Base-by-base conservation (phyloP, 768 basidiomycete genomes). In the Gymnopilus junonius region DNA sequence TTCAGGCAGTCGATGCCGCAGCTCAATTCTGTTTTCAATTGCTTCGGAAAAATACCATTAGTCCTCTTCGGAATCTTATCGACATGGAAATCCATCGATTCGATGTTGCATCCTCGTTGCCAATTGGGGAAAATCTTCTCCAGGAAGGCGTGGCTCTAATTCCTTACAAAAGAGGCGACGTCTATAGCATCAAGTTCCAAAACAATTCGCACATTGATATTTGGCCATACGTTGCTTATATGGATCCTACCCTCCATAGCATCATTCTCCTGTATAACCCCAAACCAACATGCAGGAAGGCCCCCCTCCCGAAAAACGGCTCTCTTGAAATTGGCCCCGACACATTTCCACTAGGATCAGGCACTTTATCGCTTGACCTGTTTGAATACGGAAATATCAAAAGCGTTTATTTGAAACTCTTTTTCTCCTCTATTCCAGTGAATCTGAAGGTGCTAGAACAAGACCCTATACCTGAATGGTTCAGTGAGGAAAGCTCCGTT, bases 211-310 rank as follows among this genome's bases (percentile, higher is more conserved):
- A 81, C 65, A 65, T 72, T 59, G 82, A 85, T 69, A 79, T 89
- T 29, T 89, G 87, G 87, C 86, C 87, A 32, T 87, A 86, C 69
- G 77, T 89, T 34, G 80, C 81, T 1, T 87, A 84, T 69, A 84
- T 89, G 84, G 85, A 88, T 67, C 81, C 85, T 2, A 81, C 79
- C 58, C 82, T 78, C 40, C 83, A 87, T 62, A 79, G 77, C 55
- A 85, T 85, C 63, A 82, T 80, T 58, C 77, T 86, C 59, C 72
- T 87, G n/a, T 86, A 86, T 71, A 82, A 83, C 51, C 83, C 87
- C 5, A 78, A 77, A 46, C 74, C 77, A 10, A 73, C 74, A 34
- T 53, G 71, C 17, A 56, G 65, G 11, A 43, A 56, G n/a, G 76
- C 86, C 7, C 86, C 85, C 15, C 79, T 88, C 42, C 79, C 73